Evolutionary conservation across 192 early-diverging fungal genomes (phyloP), one percentile per base, ranked within the genome.

Genomic region (Umbelopsis vinacea): DNA sequence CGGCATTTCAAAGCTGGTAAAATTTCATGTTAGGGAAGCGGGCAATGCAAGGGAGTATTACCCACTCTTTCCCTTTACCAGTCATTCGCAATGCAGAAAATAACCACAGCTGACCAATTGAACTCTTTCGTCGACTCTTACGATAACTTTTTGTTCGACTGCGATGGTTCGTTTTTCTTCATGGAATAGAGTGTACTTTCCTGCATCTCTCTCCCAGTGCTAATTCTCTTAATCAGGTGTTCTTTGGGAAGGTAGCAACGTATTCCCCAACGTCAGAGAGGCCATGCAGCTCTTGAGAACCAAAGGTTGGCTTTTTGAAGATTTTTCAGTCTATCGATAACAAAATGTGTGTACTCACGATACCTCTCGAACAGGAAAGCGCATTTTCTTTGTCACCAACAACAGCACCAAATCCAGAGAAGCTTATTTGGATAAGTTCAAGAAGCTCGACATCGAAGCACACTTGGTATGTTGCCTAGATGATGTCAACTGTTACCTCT

Each of bases 121-220:
- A 70, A 86, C 40, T 69, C 14, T 6, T 95, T 92, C 74, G 60
- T 97, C 37, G 92, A 94, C 75, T 80, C 81, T 47, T 90, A 87
- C 70, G 96, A 99, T 77, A 99, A 93, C 17, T 98, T 97, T 71
- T 80, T 99, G 63, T 90, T 99, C 52, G 97, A 99, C 83, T 97
- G 95, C 83, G 97, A 99, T 84, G 97, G 97, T 91, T 43, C 11
- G 40, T 43, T 43, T 43, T 43, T 29, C 29, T 29, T 2, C 29
- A 29, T 29, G 29, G 40, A 43, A 43, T 43, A 43, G 0, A 11
- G 40, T 43, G 11, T 43, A 7, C 40, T 43, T 7, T 6, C 11
- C 40, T 43, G 11, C 40, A 43, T 43, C 40, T 12, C 8, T 43
- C 40, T 1, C 1, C 40, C 40, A 43, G 0, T 43, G 40, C 40